These are phyloP conservation scores for Haplographium delicatum DNA, from an alignment of 495 filamentous ascomycete species.

Conservation along the genomic window DNA sequence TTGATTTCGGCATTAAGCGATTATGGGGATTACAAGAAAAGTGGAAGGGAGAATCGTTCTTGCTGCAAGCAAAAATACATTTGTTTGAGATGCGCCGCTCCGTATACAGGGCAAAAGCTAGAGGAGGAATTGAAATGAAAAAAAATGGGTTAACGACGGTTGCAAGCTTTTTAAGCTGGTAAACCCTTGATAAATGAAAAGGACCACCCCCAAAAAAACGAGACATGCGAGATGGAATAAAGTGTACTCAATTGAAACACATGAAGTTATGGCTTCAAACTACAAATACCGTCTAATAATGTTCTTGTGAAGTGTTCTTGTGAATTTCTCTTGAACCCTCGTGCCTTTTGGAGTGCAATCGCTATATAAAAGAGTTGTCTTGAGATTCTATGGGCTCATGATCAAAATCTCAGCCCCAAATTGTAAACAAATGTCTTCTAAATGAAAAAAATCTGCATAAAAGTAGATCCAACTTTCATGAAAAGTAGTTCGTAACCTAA, in stretches of 20 bases:
- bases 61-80: background rate
- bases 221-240: conserved; percentile 7
- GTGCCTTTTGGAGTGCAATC: no score
- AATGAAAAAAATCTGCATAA: no score
- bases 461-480: no score
- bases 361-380: no score
- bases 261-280: conserved; percentile 19
- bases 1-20: no score
- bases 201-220: background rate
- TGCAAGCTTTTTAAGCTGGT: no score
- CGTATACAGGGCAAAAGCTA: background rate
- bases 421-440: no score
- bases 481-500: no score
- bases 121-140: background rate
- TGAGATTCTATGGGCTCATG: no score
- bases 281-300: background rate
- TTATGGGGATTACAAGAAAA: background rate
- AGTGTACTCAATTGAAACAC: conserved; percentile 5
- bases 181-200: background rate
- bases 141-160: no score
- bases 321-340: no score
- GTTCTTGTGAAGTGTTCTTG: background rate
- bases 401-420: no score
- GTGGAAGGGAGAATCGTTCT: background rate
- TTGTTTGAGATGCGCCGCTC: background rate